Percentiles rank a stretch among this genome's conserved stretches.
phyloP scores from a whole-genome alignment of 208 protist species.

The Wallacemonas collosoma region DNA sequence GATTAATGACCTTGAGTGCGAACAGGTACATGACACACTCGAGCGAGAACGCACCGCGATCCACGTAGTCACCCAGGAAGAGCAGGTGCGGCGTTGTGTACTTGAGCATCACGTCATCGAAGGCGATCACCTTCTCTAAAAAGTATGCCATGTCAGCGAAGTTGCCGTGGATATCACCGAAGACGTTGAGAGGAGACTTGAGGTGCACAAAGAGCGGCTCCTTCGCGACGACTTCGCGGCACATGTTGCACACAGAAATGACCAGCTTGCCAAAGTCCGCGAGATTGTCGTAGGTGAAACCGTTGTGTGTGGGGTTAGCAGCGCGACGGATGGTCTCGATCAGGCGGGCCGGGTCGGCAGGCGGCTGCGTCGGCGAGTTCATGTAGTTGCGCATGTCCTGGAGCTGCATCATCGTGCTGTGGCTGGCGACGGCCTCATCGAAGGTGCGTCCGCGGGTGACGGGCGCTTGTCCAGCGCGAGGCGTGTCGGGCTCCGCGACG shows the following conservation, averaged over 20 bases:
- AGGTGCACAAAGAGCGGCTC: conserved; percentile 90
- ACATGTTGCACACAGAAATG: conserved; percentile 85
- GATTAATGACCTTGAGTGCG: conserved; percentile 88
- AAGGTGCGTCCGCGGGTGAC: conserved; percentile 46
- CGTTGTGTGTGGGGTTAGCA: conserved; percentile 69
- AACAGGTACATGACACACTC: conserved; percentile 91
- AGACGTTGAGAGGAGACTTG: conserved; percentile 88
- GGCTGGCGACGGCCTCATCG: conserved; percentile 86
- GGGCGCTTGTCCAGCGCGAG: conserved; percentile 63
- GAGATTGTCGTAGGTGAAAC: conserved; percentile 84
- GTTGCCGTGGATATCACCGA: conserved; percentile 95
- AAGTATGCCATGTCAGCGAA: conserved; percentile 93
- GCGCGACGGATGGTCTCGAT: conserved; percentile 87
- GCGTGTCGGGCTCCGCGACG: conserved; percentile 85
- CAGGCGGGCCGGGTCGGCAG: conserved; percentile 77
- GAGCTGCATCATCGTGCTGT: conserved; percentile 90
- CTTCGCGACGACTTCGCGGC: conserved; percentile 82
- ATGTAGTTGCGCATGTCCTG: conserved; percentile 90
- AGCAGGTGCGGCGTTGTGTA: conserved; percentile 93
- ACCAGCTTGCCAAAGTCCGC: conserved; percentile 86
- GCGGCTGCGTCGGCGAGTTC: conserved; percentile 85
- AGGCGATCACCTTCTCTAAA: conserved; percentile 85
- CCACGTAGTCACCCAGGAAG: conserved; percentile 99
- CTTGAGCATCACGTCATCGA: conserved; percentile 91
- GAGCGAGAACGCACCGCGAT: conserved; percentile 93